A percentile compares a stretch with the other conserved stretches of the same genome.
These are phyloP conservation scores for Mucor lusitanicus DNA, from an alignment of 371 early-diverging fungal species.

Conservation along the genomic window DNA sequence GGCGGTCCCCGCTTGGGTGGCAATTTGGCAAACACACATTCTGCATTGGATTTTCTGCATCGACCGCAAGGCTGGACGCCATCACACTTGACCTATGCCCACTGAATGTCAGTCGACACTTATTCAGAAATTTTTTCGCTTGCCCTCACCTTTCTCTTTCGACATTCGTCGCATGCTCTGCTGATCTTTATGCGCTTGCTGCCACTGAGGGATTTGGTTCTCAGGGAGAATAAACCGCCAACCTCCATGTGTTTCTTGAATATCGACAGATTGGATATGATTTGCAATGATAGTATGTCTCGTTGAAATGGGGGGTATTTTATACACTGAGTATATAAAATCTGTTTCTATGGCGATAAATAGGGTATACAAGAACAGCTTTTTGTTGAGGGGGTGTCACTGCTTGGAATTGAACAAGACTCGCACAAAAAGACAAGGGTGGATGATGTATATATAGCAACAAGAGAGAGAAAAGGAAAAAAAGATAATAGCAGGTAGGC, in stretches of 20 bases:
- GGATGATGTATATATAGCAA: background rate
- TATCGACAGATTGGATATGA: background rate
- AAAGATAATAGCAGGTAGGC: background rate
- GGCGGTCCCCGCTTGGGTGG: constrained; percentile 50
- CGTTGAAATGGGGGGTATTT: background rate
- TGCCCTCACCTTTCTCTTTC: constrained; percentile 51
- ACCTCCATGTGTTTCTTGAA: constrained; percentile 10
- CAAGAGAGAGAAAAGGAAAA: background rate
- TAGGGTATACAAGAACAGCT: background rate
- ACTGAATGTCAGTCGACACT: background rate
- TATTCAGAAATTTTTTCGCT: background rate
- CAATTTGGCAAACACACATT: constrained; percentile 47
- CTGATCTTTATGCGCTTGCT: constrained; percentile 46
- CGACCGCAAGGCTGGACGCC: constrained; percentile 52
- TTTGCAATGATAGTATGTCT: background rate
- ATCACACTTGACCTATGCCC: constrained; percentile 49
- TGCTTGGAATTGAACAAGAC: background rate
- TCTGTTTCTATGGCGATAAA: background rate
- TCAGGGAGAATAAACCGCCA: constrained; percentile 20
- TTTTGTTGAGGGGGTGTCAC: background rate
- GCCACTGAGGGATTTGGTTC: constrained; percentile 18
- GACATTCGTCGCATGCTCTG: constrained; percentile 52
- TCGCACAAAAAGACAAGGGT: background rate
- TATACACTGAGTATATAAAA: background rate
- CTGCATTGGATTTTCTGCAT: constrained; percentile 39